phyloP scores from a whole-genome alignment of 495 filamentous ascomycete genomes.

The Rhypophila decipiens region DNA sequence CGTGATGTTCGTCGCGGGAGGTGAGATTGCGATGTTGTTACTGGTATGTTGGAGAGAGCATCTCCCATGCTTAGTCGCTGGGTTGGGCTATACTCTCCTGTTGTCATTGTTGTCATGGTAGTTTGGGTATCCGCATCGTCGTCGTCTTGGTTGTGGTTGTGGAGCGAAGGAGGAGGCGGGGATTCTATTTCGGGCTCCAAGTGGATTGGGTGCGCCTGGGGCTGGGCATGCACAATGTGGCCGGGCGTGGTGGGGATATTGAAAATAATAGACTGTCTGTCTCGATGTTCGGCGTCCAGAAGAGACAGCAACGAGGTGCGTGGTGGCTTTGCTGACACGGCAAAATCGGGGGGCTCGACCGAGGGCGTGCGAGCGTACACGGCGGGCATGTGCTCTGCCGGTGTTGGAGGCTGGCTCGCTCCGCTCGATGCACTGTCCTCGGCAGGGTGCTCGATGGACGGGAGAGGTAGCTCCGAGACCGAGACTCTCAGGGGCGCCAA shows the following conservation, averaged over 20 bases:
- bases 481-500: not conserved
- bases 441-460: not conserved
- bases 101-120: not conserved
- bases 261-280: constrained; percentile 18
- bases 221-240: no score
- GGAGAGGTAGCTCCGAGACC: not conserved
- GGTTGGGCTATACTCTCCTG: not conserved
- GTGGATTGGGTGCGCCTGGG: constrained; percentile 4
- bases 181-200: constrained; percentile 7
- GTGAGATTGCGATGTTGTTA: not conserved
- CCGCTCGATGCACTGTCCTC: constrained; percentile 1
- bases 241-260: constrained; percentile 32
- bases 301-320: constrained; percentile 50
- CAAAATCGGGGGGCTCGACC: constrained; percentile 44
- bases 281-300: constrained; percentile 42
- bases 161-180: no score
- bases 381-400: constrained; percentile 10
- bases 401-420: constrained; percentile 25
- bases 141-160: not conserved
- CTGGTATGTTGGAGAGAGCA: not conserved
- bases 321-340: constrained; percentile 32
- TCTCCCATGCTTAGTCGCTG: not conserved
- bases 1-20: not conserved
- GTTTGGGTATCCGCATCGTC: not conserved
- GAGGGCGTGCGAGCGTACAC: constrained; percentile 39